Evolutionary conservation across 2,329 filamentous ascomycete species (phyloP).

Genomic region (Chaetomium sp.): DNA sequence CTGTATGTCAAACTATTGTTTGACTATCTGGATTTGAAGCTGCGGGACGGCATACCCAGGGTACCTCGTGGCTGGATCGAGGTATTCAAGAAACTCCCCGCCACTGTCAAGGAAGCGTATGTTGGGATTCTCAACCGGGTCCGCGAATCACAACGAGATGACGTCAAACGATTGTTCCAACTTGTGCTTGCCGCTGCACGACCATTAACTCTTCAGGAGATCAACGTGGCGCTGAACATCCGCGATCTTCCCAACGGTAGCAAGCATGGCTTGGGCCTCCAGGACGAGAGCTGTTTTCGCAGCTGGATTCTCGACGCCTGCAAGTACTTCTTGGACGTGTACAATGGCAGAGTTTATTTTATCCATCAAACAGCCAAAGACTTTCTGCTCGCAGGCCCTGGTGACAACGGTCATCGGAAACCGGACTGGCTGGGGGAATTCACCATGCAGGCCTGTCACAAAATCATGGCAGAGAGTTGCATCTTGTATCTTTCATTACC

Average conservation of each 20-base stretch:
- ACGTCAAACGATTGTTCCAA: slow-evolving; percentile 16
- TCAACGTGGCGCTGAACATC: slow-evolving; percentile 20
- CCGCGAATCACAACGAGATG: slow-evolving; percentile 11
- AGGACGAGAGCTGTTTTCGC: slow-evolving; percentile 12
- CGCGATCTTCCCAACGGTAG: slow-evolving; percentile 13
- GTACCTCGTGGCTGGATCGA: slow-evolving; percentile 16
- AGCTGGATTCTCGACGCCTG: slow-evolving; percentile 19
- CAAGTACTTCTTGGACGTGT: slow-evolving; percentile 18
- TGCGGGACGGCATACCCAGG: slow-evolving; percentile 14
- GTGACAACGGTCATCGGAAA: background rate
- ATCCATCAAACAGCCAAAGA: slow-evolving; percentile 20
- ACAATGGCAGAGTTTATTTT: slow-evolving; percentile 18
- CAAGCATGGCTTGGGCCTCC: slow-evolving; percentile 15
- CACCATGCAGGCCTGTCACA: slow-evolving; percentile 12
- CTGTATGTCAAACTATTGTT: slow-evolving; percentile 19
- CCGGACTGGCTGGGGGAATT: slow-evolving; percentile 17
- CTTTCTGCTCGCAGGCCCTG: slow-evolving; percentile 10
- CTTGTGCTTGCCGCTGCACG: slow-evolving; percentile 15
- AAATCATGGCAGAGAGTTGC: slow-evolving; percentile 13
- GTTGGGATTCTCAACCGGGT: slow-evolving; percentile 13
- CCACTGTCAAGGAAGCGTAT: slow-evolving; percentile 17
- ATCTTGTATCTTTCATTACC: slow-evolving; percentile 15
- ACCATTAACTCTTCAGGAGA: slow-evolving; percentile 15
- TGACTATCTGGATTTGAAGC: slow-evolving; percentile 14
- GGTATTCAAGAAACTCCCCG: slow-evolving; percentile 16